These are phyloP conservation scores for Boletus tylopilopsis DNA, from an alignment of 768 basidiomycete genomes.

Conservation along the genomic window DNA sequence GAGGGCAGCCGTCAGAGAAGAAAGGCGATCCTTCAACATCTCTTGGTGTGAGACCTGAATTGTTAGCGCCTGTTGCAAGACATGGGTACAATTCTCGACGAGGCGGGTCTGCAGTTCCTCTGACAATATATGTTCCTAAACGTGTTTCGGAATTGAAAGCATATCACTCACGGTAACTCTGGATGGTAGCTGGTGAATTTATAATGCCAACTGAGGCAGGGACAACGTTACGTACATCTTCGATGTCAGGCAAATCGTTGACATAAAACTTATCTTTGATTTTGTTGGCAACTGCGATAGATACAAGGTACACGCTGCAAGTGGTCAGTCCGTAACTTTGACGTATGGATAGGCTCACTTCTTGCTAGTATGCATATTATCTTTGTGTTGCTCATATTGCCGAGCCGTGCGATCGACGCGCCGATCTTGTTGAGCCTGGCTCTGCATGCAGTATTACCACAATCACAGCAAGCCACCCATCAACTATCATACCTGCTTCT, in stretches of 20 bases:
- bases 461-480: neutral
- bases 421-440: constrained; percentile 65
- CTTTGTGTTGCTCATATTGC: constrained; percentile 72
- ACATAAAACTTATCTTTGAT: constrained; percentile 68
- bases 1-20: constrained; percentile 45
- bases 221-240: constrained; percentile 57
- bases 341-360: constrained; percentile 47
- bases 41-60: constrained; percentile 61
- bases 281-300: constrained; percentile 65
- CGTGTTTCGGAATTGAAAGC: neutral
- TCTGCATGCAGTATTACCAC: constrained; percentile 37
- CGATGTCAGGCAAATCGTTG: constrained; percentile 63
- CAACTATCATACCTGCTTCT: constrained; percentile 61
- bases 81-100: constrained; percentile 48
- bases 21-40: constrained; percentile 47
- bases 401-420: constrained; percentile 71
- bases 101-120: constrained; percentile 70
- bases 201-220: constrained; percentile 6
- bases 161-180: constrained; percentile 63
- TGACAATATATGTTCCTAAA: constrained; percentile 27
- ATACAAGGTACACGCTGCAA: constrained; percentile 63
- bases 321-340: neutral
- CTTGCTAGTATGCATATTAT: constrained; percentile 78
- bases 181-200: constrained; percentile 26
- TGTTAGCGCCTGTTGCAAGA: constrained; percentile 56